Evolutionary conservation across 2,329 filamentous ascomycete genomes (phyloP).

Genomic region (Neofusicoccum laricinum): DNA sequence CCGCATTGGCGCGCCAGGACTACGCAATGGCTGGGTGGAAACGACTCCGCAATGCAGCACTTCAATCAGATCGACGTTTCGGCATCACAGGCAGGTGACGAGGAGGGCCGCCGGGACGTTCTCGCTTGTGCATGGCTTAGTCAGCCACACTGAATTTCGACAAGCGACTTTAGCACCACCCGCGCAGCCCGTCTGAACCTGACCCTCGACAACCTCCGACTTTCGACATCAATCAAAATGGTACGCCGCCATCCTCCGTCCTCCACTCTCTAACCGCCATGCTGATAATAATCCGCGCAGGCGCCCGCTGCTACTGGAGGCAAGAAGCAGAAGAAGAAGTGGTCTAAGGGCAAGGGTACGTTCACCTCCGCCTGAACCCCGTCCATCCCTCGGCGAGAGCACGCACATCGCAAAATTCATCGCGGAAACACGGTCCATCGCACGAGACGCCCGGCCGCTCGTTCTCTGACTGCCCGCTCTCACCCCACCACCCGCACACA

Average conservation of each 20-base stretch:
- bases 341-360: slow-evolving; percentile 63
- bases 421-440: background rate
- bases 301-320: slow-evolving; percentile 61
- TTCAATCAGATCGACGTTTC: background rate
- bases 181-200: background rate
- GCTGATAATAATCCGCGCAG: slow-evolving; percentile 23
- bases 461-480: background rate
- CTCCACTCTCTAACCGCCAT: background rate
- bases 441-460: background rate
- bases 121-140: slow-evolving; percentile 7
- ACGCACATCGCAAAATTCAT: background rate
- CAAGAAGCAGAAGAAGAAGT: slow-evolving; percentile 84
- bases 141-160: slow-evolving; percentile 17
- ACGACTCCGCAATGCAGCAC: background rate
- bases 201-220: slow-evolving; percentile 18
- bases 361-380: slow-evolving; percentile 25
- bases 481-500: background rate
- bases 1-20: background rate
- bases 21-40: background rate
- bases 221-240: slow-evolving; percentile 42
- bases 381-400: background rate
- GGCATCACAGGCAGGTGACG: background rate
- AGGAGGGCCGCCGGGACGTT: background rate
- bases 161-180: slow-evolving; percentile 11
- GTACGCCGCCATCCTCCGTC: slow-evolving; percentile 26